Evolutionary conservation across 768 basidiomycete genomes (phyloP).

Genomic region (Phanerodontia chrysosporium): DNA sequence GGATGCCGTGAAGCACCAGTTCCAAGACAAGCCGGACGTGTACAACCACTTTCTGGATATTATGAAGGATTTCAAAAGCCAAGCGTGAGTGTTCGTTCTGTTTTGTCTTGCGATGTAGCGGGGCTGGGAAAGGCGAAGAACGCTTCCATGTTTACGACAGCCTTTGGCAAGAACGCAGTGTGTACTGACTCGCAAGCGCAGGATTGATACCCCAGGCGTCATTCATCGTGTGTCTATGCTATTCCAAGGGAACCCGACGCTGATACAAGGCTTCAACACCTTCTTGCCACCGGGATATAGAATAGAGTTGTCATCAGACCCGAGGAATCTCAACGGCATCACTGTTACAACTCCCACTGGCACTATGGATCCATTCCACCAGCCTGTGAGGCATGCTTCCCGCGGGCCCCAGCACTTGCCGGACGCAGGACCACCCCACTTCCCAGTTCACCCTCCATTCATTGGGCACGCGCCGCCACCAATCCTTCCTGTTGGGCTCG

Average conservation of each 20-base stretch:
- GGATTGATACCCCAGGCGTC: slow-evolving; percentile 96
- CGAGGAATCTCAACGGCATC: slow-evolving; percentile 65
- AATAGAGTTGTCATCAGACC: slow-evolving; percentile 79
- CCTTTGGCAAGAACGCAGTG: not conserved
- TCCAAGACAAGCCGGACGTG: slow-evolving; percentile 85
- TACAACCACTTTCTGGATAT: slow-evolving; percentile 95
- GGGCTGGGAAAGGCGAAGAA: not conserved
- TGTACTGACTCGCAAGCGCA: slow-evolving; percentile 27
- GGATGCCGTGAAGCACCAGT: slow-evolving; percentile 91
- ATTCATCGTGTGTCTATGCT: slow-evolving; percentile 92
- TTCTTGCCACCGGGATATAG: slow-evolving; percentile 93
- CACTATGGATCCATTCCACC: slow-evolving; percentile 33
- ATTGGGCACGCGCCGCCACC: slow-evolving; percentile 18
- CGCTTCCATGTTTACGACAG: not conserved
- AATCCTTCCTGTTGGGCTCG: slow-evolving; percentile 29
- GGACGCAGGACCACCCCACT: slow-evolving; percentile 23
- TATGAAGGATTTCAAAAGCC: slow-evolving; percentile 99
- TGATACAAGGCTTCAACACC: slow-evolving; percentile 98
- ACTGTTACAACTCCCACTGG: slow-evolving; percentile 80
- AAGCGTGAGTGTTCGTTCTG: slow-evolving; percentile 55
- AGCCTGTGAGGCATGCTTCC: slow-evolving; percentile 71
- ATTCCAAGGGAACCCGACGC: slow-evolving; percentile 83
- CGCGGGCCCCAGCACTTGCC: slow-evolving; percentile 48
- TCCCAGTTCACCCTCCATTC: slow-evolving; percentile 18
- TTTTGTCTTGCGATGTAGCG: not conserved